Evolutionary conservation across 2,329 filamentous ascomycete species (phyloP).

Genomic region (Trichoderma cornu-damae): DNA sequence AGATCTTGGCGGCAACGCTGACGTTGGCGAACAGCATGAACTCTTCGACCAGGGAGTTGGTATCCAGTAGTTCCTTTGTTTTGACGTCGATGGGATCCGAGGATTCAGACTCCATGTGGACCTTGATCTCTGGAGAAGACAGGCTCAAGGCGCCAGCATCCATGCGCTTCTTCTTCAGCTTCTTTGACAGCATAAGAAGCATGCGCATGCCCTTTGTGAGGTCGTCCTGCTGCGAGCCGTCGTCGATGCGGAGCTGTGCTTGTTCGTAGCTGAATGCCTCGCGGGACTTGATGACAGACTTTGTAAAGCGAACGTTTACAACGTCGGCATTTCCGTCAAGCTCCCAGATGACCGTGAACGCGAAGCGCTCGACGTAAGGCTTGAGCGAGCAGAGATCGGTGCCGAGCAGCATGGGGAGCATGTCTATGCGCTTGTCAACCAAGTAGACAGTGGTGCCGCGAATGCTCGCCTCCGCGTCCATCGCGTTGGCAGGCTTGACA

Average conservation of each 20-base stretch:
- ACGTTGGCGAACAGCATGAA: constrained; percentile 99
- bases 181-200: constrained; percentile 82
- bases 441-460: constrained; percentile 95
- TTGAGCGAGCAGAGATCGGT: constrained; percentile 96
- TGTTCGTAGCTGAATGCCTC: constrained; percentile 98
- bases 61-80: constrained; percentile 89
- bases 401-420: constrained; percentile 93
- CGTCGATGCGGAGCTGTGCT: constrained; percentile 90
- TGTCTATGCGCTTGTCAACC: constrained; percentile 98
- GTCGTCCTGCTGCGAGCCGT: constrained; percentile 78
- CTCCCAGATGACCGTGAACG: constrained; percentile 86
- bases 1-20: constrained; percentile 84
- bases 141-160: constrained; percentile 92
- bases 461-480: constrained; percentile 92
- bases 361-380: constrained; percentile 91
- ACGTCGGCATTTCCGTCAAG: constrained; percentile 80
- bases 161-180: constrained; percentile 91
- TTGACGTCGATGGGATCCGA: constrained; percentile 95
- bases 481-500: constrained; percentile 92
- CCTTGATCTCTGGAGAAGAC: constrained; percentile 95
- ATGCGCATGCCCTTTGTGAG: constrained; percentile 85
- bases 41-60: constrained; percentile 95
- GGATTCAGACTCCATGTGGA: constrained; percentile 91
- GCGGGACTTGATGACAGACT: constrained; percentile 93
- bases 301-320: constrained; percentile 81